phyloP scores from a whole-genome alignment of 345 rosid genomes.

The Dimocarpus longan region DNA sequence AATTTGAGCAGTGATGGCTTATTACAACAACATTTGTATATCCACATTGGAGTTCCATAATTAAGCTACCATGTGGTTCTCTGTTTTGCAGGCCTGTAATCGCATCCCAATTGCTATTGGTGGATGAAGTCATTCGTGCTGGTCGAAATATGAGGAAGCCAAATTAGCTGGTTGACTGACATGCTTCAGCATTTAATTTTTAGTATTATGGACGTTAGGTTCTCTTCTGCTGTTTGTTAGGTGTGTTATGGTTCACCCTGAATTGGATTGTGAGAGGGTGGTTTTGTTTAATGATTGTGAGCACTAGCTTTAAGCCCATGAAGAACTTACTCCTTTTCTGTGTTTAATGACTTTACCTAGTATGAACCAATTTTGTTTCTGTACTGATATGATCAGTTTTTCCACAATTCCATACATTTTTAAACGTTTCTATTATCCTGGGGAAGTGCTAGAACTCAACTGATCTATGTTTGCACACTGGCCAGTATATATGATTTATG shows the following conservation, averaged over 20 bases:
- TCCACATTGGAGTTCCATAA: not conserved
- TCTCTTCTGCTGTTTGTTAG: not conserved
- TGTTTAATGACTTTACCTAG: not conserved
- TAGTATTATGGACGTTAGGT: not conserved
- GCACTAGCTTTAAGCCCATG: not conserved
- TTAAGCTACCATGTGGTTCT: slow-evolving; percentile 3
- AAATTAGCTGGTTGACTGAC: slow-evolving; percentile 34
- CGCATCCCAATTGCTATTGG: slow-evolving; percentile 89
- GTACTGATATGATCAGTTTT: not conserved
- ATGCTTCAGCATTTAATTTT: not conserved
- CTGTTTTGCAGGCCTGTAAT: slow-evolving; percentile 79
- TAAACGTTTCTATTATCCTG: too few species aligned
- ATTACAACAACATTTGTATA: not conserved
- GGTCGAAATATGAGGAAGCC: slow-evolving; percentile 99
- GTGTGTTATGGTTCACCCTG: slow-evolving; percentile 1
- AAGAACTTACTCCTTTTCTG: not conserved
- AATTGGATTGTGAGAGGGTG: not conserved
- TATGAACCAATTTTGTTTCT: not conserved
- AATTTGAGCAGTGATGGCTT: not conserved
- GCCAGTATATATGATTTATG: too few species aligned
- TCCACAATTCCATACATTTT: not conserved
- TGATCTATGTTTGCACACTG: too few species aligned
- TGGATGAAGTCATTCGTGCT: slow-evolving; percentile 96
- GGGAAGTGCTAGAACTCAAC: too few species aligned
- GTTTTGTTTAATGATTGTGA: not conserved